phyloP scores from a whole-genome alignment of 306 rosid genomes.

The Fragaria ananassa region DNA sequence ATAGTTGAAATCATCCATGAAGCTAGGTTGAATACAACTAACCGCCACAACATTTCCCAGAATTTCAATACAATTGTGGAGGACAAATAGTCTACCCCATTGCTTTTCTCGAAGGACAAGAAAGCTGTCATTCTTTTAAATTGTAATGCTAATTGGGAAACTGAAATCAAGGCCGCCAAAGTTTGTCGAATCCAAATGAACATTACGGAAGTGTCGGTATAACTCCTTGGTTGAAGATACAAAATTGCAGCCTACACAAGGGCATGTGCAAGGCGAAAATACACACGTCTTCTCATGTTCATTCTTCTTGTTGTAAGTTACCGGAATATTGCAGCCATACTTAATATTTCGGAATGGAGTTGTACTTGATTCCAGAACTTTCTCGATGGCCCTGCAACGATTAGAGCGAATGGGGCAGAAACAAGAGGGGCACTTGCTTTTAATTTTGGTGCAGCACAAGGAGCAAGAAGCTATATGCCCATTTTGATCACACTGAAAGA shows the following conservation, averaged over 20 bases:
- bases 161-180: too few species aligned
- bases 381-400: constrained; percentile 66
- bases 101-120: constrained; percentile 15
- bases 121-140: not conserved
- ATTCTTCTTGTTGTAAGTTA: constrained; percentile 30
- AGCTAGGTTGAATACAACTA: constrained; percentile 45
- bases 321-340: constrained; percentile 48
- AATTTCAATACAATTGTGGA: constrained; percentile 28
- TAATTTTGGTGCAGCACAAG: constrained; percentile 41
- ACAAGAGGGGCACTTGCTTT: constrained; percentile 59
- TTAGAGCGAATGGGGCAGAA: constrained; percentile 45
- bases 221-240: constrained; percentile 41
- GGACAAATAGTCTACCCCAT: constrained; percentile 43
- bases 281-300: constrained; percentile 54
- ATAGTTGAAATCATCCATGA: constrained; percentile 30
- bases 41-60: constrained; percentile 48
- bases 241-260: constrained; percentile 38
- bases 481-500: constrained; percentile 59
- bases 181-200: constrained; percentile 32
- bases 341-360: constrained; percentile 42
- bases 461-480: constrained; percentile 82
- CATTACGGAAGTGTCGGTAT: constrained; percentile 37
- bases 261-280: constrained; percentile 54
- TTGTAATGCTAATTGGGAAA: not conserved
- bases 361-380: constrained; percentile 53